Conservation (phyloP, 768 basidiomycete genomes). For the Leccinum ochraceum region DNA sequence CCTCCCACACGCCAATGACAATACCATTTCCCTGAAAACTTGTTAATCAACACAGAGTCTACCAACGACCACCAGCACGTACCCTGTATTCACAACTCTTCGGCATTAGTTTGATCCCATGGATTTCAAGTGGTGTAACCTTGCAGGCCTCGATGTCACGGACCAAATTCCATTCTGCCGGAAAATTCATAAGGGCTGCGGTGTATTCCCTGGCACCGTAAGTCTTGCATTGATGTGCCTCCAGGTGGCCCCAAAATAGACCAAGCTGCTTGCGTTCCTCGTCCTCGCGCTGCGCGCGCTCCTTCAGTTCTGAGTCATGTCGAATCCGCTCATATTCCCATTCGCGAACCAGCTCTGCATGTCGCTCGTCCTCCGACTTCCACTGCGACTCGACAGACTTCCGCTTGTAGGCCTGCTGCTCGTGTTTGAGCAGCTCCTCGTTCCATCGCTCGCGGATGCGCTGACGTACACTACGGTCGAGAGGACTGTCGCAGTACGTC, state of each 20-base stretch:
- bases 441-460: constrained; percentile 23
- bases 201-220: background rate
- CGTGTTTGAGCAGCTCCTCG: constrained; percentile 19
- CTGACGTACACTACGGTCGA: constrained; percentile 21
- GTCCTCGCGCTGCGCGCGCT: background rate
- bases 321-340: constrained; percentile 23
- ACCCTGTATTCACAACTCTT: background rate
- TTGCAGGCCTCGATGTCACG: background rate
- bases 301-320: background rate
- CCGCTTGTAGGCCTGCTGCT: constrained; percentile 12
- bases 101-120: background rate
- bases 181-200: background rate
- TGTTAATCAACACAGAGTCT: background rate
- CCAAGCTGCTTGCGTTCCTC: background rate
- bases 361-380: constrained; percentile 22
- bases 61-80: background rate
- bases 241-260: background rate
- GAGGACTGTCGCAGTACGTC: constrained; percentile 8
- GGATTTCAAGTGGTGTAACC: background rate
- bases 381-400: constrained; percentile 16
- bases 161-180: background rate
- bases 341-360: constrained; percentile 5
- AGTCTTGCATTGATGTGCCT: background rate
- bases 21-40: background rate
- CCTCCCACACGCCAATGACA: background rate